These are phyloP conservation scores for Avena sativa DNA, from an alignment of 176 grass and related monocot genomes.

Conservation along the genomic window DNA sequence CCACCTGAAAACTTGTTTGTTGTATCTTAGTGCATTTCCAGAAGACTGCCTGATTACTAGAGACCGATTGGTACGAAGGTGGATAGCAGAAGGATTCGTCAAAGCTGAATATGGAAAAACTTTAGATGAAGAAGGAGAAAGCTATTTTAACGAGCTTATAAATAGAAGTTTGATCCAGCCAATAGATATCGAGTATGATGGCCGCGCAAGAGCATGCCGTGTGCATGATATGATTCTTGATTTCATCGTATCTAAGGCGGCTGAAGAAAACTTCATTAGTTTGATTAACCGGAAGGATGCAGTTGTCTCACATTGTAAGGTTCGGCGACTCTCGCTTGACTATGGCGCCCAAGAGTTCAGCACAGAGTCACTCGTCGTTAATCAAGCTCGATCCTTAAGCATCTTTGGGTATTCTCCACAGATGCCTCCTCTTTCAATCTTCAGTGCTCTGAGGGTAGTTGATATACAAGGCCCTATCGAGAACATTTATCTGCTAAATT, in stretches of 20 bases:
- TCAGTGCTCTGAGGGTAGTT: background rate
- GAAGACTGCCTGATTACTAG: background rate
- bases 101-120: background rate
- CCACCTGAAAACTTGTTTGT: too few relatives aligned
- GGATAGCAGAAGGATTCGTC: conserved; percentile 8
- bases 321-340: background rate
- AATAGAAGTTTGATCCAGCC: too few relatives aligned
- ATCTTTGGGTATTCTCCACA: background rate
- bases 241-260: background rate
- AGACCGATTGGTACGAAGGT: background rate
- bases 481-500: background rate
- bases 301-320: background rate
- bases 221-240: too few relatives aligned
- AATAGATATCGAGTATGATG: background rate
- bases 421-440: background rate
- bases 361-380: background rate
- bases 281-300: background rate
- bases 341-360: background rate
- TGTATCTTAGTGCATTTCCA: background rate
- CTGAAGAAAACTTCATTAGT: background rate
- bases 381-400: background rate
- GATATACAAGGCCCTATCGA: background rate
- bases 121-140: background rate
- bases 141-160: too few relatives aligned
- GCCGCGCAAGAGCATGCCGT: background rate